A percentile compares a stretch with the other conserved stretches of the same genome.
These are phyloP conservation scores for Cubamyces lactineus DNA, from an alignment of 768 basidiomycete genomes.

Conservation along the genomic window DNA sequence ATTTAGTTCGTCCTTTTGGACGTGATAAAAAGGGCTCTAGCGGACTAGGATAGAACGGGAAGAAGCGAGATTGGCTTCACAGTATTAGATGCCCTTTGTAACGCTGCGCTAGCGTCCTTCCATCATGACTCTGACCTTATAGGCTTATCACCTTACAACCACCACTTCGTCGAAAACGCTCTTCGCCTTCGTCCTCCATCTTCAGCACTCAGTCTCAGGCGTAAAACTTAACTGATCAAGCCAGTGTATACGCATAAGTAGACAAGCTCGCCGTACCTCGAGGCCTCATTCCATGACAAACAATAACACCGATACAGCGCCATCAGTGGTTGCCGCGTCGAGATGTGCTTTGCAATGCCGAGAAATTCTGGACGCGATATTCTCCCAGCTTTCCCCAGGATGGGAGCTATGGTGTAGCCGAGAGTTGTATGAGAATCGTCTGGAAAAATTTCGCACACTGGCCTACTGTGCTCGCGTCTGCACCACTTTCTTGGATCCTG, in stretches of 20 bases:
- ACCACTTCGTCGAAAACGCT: too few relatives aligned
- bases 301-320: background rate
- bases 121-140: too few relatives aligned
- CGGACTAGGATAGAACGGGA: too few relatives aligned
- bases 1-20: background rate
- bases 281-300: background rate
- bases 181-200: too few relatives aligned
- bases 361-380: background rate
- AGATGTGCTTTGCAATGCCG: background rate
- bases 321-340: background rate
- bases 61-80: too few relatives aligned
- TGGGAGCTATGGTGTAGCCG: background rate
- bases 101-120: too few relatives aligned
- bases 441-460: background rate
- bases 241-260: background rate
- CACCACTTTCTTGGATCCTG: too few relatives aligned
- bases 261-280: background rate
- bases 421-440: background rate
- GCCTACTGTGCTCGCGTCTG: background rate
- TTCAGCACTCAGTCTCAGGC: too few relatives aligned
- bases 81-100: too few relatives aligned
- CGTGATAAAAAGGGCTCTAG: too few relatives aligned
- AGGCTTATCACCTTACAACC: too few relatives aligned
- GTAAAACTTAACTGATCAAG: too few relatives aligned
- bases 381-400: background rate